Evolutionary conservation across 768 basidiomycete genomes (phyloP).

Genomic region (Hygrocybe coccinea): DNA sequence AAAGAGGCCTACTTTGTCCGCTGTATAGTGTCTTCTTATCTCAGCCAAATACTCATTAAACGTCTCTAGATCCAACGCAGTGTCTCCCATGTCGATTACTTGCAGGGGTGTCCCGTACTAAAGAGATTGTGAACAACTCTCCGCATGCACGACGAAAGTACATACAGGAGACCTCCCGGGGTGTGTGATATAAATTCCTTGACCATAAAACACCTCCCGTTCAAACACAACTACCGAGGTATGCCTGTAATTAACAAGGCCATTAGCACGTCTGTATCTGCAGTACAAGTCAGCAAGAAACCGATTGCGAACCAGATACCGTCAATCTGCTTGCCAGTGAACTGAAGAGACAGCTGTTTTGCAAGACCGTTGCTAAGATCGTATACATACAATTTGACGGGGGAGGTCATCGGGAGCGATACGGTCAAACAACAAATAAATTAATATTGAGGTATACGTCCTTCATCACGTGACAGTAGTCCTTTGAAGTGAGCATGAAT

Average conservation of each 20-base stretch:
- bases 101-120: conserved; percentile 75
- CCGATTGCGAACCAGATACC: conserved; percentile 76
- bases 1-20: conserved; percentile 69
- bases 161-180: conserved; percentile 84
- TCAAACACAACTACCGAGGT: conserved; percentile 86
- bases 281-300: neutral
- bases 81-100: conserved; percentile 71
- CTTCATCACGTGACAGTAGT: too few relatives aligned
- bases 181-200: conserved; percentile 64
- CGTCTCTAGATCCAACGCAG: conserved; percentile 75
- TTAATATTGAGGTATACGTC: too few relatives aligned
- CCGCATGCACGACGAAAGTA: conserved; percentile 5
- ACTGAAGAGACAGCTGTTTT: conserved; percentile 65
- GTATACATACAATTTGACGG: conserved; percentile 85
- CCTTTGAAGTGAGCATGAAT: too few relatives aligned
- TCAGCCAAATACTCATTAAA: conserved; percentile 79
- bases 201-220: conserved; percentile 87
- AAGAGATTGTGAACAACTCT: neutral
- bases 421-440: too few relatives aligned
- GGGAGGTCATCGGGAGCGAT: conserved; percentile 27
- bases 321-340: conserved; percentile 87
- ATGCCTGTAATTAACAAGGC: conserved; percentile 58
- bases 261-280: neutral
- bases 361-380: conserved; percentile 89
- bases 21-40: conserved; percentile 76